Evolutionary conservation across 495 filamentous ascomycete genomes (phyloP), one percentile per base, ranked within the genome.

Genomic region (Trichoderma reesei): DNA sequence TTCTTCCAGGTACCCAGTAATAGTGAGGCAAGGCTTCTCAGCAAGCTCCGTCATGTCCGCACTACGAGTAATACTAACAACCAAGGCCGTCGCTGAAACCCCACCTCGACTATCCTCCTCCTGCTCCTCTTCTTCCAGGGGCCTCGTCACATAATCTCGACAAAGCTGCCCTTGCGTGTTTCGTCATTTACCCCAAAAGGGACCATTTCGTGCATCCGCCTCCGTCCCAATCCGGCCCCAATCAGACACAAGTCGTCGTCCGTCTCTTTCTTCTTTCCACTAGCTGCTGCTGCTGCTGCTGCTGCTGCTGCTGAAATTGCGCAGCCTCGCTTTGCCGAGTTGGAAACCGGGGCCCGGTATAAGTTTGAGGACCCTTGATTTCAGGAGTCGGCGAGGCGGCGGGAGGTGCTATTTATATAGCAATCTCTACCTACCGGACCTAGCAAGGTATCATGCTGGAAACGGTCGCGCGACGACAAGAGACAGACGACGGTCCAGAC

Each of bases 61-160:
- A 39, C 37, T 39, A 39, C 4, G 37, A 39, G 37, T 5, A 39
- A 10, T 10, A 39, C n/a, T n/a, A n/a, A n/a, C n/a, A n/a, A n/a
- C n/a, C n/a, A n/a, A n/a, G n/a, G n/a, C n/a, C n/a, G n/a, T n/a
- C n/a, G n/a, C n/a, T n/a, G n/a, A 39, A 39, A 39, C 46, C 51
- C 51, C 51, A 56, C 51, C 20, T 56, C 34, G 13, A 56, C n/a
- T n/a, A 56, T 56, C 34, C 51, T 34, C 51, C 51, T 34, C 51
- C n/a, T n/a, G n/a, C n/a, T n/a, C n/a, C n/a, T n/a, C n/a, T n/a
- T n/a, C n/a, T n/a, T 48, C 44, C 44, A 18, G 44, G 44, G 16
- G 44, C 51, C 51, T 56, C 51, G 31, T 56, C 20, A 56, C 51
- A 56, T n/a, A 56, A 56, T 56, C 51, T 56, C 51, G 51, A 56